These are phyloP conservation scores for Pichia sp. DNA, from an alignment of 1,139 yeast genomes.

Conservation along the genomic window DNA sequence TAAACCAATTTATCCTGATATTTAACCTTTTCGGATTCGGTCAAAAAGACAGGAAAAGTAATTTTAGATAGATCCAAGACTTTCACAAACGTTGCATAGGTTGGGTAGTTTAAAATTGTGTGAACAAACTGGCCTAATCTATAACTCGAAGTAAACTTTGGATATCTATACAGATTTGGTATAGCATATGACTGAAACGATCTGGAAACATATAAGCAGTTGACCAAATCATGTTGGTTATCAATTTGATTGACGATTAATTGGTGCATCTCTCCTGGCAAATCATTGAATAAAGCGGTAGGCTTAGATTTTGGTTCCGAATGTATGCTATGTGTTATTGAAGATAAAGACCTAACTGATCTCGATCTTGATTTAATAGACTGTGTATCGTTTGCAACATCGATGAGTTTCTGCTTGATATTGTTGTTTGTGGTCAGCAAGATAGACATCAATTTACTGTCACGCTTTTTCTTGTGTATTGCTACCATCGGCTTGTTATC, in stretches of 20 bases:
- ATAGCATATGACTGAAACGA: constrained; percentile 50
- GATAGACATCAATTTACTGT: constrained; percentile 21
- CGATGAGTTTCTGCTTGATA: constrained; percentile 26
- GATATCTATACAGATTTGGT: constrained; percentile 49
- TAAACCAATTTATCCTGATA: constrained; percentile 22
- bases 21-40: constrained; percentile 28
- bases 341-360: constrained; percentile 22
- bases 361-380: constrained; percentile 27
- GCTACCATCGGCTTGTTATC: constrained; percentile 15
- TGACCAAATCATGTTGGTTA: constrained; percentile 34
- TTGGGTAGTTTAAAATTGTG: constrained; percentile 49
- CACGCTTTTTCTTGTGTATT: constrained; percentile 15
- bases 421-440: constrained; percentile 26
- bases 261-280: constrained; percentile 33
- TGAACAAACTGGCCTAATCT: constrained; percentile 76
- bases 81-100: constrained; percentile 53
- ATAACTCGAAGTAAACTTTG: constrained; percentile 61
- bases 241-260: constrained; percentile 23
- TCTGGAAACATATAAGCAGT: constrained; percentile 48
- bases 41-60: constrained; percentile 43
- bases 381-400: constrained; percentile 28
- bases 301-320: constrained; percentile 8
- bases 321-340: constrained; percentile 4
- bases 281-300: constrained; percentile 20
- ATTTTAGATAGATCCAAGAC: constrained; percentile 53